Evolutionary conservation across 73 alveolate genomes (phyloP).

Genomic region (Paramecium tetraurelia): DNA sequence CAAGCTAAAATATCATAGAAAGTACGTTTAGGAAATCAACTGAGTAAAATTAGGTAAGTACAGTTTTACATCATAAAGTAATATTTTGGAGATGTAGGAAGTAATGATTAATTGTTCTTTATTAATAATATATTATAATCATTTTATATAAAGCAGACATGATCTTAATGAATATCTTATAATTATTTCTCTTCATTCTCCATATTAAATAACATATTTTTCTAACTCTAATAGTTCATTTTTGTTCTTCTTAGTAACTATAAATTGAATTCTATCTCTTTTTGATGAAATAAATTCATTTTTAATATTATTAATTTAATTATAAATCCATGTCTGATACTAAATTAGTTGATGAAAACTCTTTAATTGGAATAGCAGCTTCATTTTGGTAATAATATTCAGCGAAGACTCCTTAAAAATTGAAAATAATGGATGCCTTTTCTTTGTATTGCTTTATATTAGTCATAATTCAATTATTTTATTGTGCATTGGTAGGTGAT

Average conservation of each 20-base stretch:
- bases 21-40: background rate
- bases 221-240: background rate
- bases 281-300: background rate
- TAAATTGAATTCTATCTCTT: background rate
- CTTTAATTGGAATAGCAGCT: background rate
- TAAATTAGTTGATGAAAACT: background rate
- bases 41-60: background rate
- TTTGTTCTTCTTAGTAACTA: background rate
- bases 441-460: background rate
- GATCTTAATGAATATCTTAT: background rate
- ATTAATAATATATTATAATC: background rate
- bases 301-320: background rate
- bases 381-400: background rate
- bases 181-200: background rate
- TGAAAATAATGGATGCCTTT: slow-evolving; percentile 50
- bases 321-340: background rate
- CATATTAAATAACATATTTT: no score
- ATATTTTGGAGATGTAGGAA: background rate
- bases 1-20: background rate
- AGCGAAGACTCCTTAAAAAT: background rate
- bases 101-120: background rate
- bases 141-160: background rate
- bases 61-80: background rate
- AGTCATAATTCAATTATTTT: background rate
- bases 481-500: slow-evolving; percentile 27